phyloP scores from a whole-genome alignment of 2,329 filamentous ascomycete species.

The Fusarium lateritium region DNA sequence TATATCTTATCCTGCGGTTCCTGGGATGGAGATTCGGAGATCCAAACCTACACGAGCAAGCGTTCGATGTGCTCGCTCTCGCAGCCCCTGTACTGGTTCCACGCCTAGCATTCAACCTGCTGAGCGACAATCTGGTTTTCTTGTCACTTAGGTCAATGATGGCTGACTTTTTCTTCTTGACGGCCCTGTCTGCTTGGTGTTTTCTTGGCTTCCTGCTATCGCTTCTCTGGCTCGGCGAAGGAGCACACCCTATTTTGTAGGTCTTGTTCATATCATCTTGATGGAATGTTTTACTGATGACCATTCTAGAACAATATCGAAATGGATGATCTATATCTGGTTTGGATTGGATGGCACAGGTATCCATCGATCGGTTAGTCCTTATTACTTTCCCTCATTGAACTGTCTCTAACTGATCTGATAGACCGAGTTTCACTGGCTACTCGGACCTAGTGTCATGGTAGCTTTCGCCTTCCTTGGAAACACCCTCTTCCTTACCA shows the following conservation, averaged over 20 bases:
- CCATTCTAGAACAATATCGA: slow-evolving; percentile 74
- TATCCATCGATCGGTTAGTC: slow-evolving; percentile 68
- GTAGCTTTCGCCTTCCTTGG: slow-evolving; percentile 87
- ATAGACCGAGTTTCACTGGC: slow-evolving; percentile 79
- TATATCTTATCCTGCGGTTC: slow-evolving; percentile 78
- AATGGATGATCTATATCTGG: slow-evolving; percentile 97
- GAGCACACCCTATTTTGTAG: slow-evolving; percentile 70
- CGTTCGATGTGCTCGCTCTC: slow-evolving; percentile 83
- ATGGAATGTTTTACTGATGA: slow-evolving; percentile 19
- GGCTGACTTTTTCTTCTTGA: slow-evolving; percentile 85
- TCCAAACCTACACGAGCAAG: slow-evolving; percentile 71
- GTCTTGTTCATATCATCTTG: slow-evolving; percentile 37
- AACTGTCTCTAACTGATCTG: slow-evolving; percentile 15
- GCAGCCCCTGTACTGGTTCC: slow-evolving; percentile 84
- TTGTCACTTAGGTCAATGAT: slow-evolving; percentile 88
- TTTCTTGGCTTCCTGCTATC: slow-evolving; percentile 86
- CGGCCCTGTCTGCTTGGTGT: slow-evolving; percentile 83
- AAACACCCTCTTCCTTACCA: slow-evolving; percentile 90
- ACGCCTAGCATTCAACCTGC: slow-evolving; percentile 83
- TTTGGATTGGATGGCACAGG: slow-evolving; percentile 85
- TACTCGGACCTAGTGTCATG: slow-evolving; percentile 86
- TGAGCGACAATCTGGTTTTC: slow-evolving; percentile 89
- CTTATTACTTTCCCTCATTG: neutral
- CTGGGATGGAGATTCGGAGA: slow-evolving; percentile 69
- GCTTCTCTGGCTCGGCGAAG: slow-evolving; percentile 82